Base-by-base conservation (phyloP, 2,329 filamentous ascomycete genomes). In the Neofusicoccum cordaticola region DNA sequence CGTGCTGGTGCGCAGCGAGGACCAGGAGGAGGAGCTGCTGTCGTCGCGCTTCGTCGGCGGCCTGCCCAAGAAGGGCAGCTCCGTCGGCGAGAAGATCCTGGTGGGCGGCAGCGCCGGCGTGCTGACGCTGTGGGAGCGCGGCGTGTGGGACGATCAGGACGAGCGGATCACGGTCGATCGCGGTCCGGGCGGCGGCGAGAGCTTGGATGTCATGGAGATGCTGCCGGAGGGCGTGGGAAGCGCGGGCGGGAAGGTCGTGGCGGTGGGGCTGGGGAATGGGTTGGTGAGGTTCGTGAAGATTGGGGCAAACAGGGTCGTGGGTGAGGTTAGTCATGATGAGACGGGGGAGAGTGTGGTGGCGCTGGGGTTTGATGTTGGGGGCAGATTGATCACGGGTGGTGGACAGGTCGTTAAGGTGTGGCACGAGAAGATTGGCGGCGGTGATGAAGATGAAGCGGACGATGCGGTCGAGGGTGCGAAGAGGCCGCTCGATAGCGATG, bases 1-100 rank as follows among this genome's bases (percentile, higher is more conserved):
- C 13, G 91, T 97, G 5, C 81, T 98, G 48, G 90, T 93, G 2
- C 90, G 90, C 66, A 97, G 92, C 69, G 95, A 97, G 73, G 93
- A 98, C 72, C 95, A 98, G 74, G 95, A 96, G 71, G 93, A 97
- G 69, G 92, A 98, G 77, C 80, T 98, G 65, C 83, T 97, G n/a
- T 91, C 90, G 71, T 90, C 90, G 1, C 82, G 87, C 52, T 91
- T 92, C 72, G 87, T 98, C 17, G 85, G 88, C 0, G 93, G 93
- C 0, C 79, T 97, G 66, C 27, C 27, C 4, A 87, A 90, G 0
- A 88, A 89, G 35, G 88, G 87, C 65, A 85, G 85, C 35, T 84
- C 84, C 6, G 90, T 91, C 52, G 92, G 92, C 4, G 84, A 89
- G 71, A 90, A 90, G 74, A 84, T 95, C 3, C 77, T 95, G 2